A percentile compares a stretch with the other conserved stretches of the same genome.
These are phyloP conservation scores for Globisporangium spinosum DNA, from an alignment of 352 stramenopile genomes.

Conservation along the genomic window DNA sequence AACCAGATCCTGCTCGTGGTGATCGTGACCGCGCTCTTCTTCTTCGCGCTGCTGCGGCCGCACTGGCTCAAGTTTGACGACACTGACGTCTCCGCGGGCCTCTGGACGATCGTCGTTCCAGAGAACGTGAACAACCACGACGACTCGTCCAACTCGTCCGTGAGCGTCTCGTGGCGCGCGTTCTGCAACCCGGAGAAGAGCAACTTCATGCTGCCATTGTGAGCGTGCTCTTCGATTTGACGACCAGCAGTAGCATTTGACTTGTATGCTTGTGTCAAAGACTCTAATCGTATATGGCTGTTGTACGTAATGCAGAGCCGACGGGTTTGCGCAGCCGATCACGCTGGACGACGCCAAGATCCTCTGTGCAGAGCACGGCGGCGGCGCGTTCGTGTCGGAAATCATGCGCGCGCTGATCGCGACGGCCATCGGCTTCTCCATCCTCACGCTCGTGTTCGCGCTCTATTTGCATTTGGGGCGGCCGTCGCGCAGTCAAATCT, in stretches of 20 bases:
- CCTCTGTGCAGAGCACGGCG: constrained; percentile 33
- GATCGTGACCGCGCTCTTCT: constrained; percentile 47
- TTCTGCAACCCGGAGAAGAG: constrained; percentile 39
- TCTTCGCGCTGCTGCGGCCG: constrained; percentile 55
- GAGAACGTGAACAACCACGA: constrained; percentile 8
- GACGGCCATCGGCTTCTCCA: constrained; percentile 38
- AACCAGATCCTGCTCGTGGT: constrained; percentile 80
- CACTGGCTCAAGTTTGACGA: constrained; percentile 56
- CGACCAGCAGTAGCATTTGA: background rate
- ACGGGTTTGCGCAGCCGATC: constrained; percentile 16
- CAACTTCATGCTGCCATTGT: constrained; percentile 32
- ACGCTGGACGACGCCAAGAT: constrained; percentile 19
- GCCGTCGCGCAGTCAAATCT: constrained; percentile 57
- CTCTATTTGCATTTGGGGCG: constrained; percentile 67
- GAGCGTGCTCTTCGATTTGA: constrained; percentile 1
- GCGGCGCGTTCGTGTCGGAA: constrained; percentile 25
- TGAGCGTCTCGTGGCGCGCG: constrained; percentile 36
- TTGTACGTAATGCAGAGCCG: constrained; percentile 1
- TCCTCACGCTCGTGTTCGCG: constrained; percentile 40
- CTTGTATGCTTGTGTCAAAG: background rate
- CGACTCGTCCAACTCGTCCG: constrained; percentile 33
- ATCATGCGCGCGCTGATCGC: constrained; percentile 45
- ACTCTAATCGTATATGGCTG: background rate
- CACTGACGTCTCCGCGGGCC: constrained; percentile 39
- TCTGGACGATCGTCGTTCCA: constrained; percentile 46